Evolutionary conservation across 31 red algal species (phyloP).

Genomic region (Odonthalia washingtoniensis): DNA sequence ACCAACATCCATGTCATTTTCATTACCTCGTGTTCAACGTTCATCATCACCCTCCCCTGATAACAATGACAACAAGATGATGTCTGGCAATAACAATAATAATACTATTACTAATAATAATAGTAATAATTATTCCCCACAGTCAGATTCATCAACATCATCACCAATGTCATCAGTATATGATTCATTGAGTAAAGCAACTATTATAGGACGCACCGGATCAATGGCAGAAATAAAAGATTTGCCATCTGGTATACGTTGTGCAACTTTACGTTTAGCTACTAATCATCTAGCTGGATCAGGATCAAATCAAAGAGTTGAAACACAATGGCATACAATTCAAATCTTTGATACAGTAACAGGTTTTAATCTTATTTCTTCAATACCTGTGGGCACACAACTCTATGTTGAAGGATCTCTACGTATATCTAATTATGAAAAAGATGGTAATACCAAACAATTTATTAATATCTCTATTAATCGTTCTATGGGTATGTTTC

Average conservation of each 20-base stretch:
- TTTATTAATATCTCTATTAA: conserved; percentile 35
- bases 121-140: background rate
- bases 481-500: conserved; percentile 27
- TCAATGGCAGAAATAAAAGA: background rate
- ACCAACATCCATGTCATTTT: background rate
- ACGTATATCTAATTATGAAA: conserved; percentile 19
- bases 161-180: background rate
- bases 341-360: conserved; percentile 26
- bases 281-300: background rate
- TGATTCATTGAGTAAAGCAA: conserved; percentile 35
- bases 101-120: too few species aligned
- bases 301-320: background rate
- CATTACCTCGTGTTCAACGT: background rate
- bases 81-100: too few species aligned
- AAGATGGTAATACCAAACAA: conserved; percentile 39
- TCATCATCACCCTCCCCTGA: too few species aligned
- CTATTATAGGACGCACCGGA: conserved; percentile 45
- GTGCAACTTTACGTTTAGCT: conserved; percentile 4
- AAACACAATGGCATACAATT: conserved; percentile 50
- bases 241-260: background rate
- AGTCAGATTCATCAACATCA: background rate
- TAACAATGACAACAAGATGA: too few species aligned
- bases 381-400: conserved; percentile 32
- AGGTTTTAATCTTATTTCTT: conserved; percentile 33
- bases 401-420: conserved; percentile 46